Conservation (phyloP, 2,329 filamentous ascomycete species). For the Orbilia brochopaga region DNA sequence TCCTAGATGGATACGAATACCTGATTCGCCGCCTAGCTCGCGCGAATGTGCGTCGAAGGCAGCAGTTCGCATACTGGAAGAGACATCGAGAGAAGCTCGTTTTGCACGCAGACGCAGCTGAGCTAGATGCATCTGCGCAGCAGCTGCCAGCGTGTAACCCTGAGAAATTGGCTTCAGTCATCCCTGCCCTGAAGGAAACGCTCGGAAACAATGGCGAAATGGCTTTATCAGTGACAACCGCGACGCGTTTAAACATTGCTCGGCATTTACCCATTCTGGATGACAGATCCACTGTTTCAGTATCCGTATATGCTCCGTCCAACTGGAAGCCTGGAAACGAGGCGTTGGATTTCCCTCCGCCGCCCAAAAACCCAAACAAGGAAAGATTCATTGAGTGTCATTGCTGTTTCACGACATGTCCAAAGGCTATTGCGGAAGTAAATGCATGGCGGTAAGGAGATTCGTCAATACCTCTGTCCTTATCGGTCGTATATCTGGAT, state of each 20-base stretch:
- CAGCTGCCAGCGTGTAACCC: background rate
- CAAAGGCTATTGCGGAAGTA: constrained; percentile 1
- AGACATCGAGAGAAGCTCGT: constrained; percentile 39
- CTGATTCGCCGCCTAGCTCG: constrained; percentile 21
- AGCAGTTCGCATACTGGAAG: constrained; percentile 43
- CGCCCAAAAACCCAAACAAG: constrained; percentile 1
- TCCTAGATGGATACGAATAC: background rate
- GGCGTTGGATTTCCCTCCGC: constrained; percentile 20
- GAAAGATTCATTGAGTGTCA: constrained; percentile 42
- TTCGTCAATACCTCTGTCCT: no score
- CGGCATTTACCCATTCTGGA: constrained; percentile 8
- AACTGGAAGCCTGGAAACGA: constrained; percentile 38
- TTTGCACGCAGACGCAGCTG: constrained; percentile 4
- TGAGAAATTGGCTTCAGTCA: background rate
- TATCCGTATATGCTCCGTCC: constrained; percentile 35
- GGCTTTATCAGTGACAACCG: constrained; percentile 31
- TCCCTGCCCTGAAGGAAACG: background rate
- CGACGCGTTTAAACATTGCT: constrained; percentile 30
- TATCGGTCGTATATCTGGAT: no score
- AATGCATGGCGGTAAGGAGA: constrained; percentile 39
- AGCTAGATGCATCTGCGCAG: background rate
- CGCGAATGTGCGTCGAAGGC: constrained; percentile 29
- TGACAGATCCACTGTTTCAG: constrained; percentile 21
- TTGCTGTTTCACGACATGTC: constrained; percentile 35
- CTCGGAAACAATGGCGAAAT: background rate